Percentiles rank a stretch among this genome's conserved stretches.
Evolutionary conservation across 164 flowering plant genomes (phyloP).

Genomic region (Dillenia turbinata): DNA sequence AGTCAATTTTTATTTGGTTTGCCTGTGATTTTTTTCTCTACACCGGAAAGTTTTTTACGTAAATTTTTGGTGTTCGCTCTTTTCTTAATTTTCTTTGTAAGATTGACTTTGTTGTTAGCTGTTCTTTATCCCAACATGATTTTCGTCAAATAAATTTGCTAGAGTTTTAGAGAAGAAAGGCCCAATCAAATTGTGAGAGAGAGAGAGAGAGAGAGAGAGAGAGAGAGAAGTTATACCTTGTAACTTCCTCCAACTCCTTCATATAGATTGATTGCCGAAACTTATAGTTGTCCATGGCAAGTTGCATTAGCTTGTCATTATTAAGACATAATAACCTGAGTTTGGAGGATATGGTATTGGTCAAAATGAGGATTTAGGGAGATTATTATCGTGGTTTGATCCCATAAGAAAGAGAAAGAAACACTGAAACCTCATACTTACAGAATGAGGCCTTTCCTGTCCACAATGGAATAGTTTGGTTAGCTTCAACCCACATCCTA

Average conservation of each 20-base stretch:
- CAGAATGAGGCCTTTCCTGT: slow-evolving; percentile 20
- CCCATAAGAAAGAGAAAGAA: neutral
- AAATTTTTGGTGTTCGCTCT: too few relatives aligned
- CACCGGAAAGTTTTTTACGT: too few relatives aligned
- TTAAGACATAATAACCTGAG: slow-evolving; percentile 21
- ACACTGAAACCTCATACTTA: slow-evolving; percentile 8
- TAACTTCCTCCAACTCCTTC: slow-evolving; percentile 30
- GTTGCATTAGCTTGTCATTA: slow-evolving; percentile 21
- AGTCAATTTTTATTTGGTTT: too few relatives aligned
- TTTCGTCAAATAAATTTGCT: neutral
- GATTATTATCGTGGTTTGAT: neutral
- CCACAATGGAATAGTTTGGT: slow-evolving; percentile 9
- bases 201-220: neutral
- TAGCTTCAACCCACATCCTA: slow-evolving; percentile 28
- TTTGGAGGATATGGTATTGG: neutral
- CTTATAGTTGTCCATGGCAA: slow-evolving; percentile 26
- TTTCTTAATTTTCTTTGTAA: too few relatives aligned
- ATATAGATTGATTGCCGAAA: slow-evolving; percentile 24
- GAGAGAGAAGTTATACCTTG: slow-evolving; percentile 12
- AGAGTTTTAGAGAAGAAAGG: neutral
- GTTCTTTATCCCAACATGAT: too few relatives aligned
- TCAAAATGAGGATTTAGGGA: neutral
- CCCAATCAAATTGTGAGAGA: neutral
- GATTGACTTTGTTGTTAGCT: too few relatives aligned
- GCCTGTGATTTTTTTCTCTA: too few relatives aligned